Conservation (phyloP, 352 stramenopile species). For the Phytophthora cajani region DNA sequence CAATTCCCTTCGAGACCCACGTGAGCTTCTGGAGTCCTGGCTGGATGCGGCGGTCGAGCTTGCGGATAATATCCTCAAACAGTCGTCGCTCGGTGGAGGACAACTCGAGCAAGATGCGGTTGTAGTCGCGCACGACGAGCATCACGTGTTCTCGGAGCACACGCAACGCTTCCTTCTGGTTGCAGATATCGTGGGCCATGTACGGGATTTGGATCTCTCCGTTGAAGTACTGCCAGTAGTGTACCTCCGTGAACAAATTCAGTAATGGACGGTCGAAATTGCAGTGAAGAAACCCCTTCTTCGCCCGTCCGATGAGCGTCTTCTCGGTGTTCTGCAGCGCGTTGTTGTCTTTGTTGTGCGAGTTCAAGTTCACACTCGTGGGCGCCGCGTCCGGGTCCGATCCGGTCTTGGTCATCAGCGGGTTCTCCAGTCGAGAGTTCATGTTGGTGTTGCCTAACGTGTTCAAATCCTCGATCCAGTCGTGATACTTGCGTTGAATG, state of each 20-base stretch:
- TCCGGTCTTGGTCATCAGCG: slow-evolving; percentile 85
- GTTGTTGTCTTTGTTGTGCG: slow-evolving; percentile 59
- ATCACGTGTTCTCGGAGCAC: slow-evolving; percentile 94
- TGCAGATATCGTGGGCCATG: slow-evolving; percentile 95
- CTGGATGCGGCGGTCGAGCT: slow-evolving; percentile 93
- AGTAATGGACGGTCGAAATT: slow-evolving; percentile 95
- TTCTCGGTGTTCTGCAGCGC: slow-evolving; percentile 82
- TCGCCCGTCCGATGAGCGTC: slow-evolving; percentile 77
- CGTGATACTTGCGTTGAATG: slow-evolving; percentile 90
- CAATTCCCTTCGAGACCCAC: slow-evolving; percentile 93
- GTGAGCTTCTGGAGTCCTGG: slow-evolving; percentile 94
- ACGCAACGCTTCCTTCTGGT: slow-evolving; percentile 92
- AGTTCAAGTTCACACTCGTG: slow-evolving; percentile 43
- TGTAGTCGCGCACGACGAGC: slow-evolving; percentile 96
- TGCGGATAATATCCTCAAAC: slow-evolving; percentile 95
- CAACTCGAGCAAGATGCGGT: slow-evolving; percentile 93
- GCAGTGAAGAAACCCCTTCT: slow-evolving; percentile 91
- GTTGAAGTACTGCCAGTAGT: slow-evolving; percentile 92
- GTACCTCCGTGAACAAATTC: slow-evolving; percentile 93
- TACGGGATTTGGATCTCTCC: slow-evolving; percentile 96
- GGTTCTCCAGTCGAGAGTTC: slow-evolving; percentile 83
- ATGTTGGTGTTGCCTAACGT: slow-evolving; percentile 77
- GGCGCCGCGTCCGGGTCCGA: slow-evolving; percentile 21
- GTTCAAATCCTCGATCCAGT: slow-evolving; percentile 91
- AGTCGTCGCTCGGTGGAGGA: slow-evolving; percentile 89